Base-by-base conservation (phyloP, 331 rosid genomes). In the Telfairia occidentalis region DNA sequence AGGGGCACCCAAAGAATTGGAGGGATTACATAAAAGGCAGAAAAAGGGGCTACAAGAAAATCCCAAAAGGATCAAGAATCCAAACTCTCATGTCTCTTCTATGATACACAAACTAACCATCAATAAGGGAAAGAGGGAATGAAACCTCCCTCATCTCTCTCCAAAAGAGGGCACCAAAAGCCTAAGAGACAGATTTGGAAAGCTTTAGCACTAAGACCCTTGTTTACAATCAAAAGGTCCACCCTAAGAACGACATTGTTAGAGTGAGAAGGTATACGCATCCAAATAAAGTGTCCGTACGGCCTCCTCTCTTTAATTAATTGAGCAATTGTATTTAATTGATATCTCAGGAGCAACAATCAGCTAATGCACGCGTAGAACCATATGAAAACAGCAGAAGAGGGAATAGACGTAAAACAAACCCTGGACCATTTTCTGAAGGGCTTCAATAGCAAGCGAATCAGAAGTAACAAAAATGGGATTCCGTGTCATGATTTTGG, bases 391-490 rank as follows among this genome's bases (percentile, higher is more conserved):
- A 53, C 55, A 23, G 28, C 35, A 82, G 77, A 49, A 53, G 23
- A 50, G 82, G 18, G 78, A 52, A 67, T 13, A 21, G 67, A 24
- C 10, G 2, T 16, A 29, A 49, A 49, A 35, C 92, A 66, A 57
- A 89, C 98, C 98, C 58, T 90, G 96, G 45, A 90, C 88, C 98
- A 95, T 95, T 87, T 87, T 91, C 77, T 95, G 97, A 75, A 91
- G 96, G 69, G 98, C 97, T 55, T 95, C 98, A 18, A 95, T 79
- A 28, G 98, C 98, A 19, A 86, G 80, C 1, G 92, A 81, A 83
- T 94, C 98, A 0, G 97, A 81, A 21, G 90, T 78, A 71, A 94
- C 97, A 83, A 94, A 94, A 55, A 82, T 75, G 50, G 98, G 98
- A 86, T 85, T 94, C 67, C 96, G 77, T 0, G 98, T 94, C 98